Evolutionary conservation across 768 basidiomycete genomes (phyloP), one percentile per base, ranked within the genome.

Genomic region (Krasilnikovozyma curviuscula): DNA sequence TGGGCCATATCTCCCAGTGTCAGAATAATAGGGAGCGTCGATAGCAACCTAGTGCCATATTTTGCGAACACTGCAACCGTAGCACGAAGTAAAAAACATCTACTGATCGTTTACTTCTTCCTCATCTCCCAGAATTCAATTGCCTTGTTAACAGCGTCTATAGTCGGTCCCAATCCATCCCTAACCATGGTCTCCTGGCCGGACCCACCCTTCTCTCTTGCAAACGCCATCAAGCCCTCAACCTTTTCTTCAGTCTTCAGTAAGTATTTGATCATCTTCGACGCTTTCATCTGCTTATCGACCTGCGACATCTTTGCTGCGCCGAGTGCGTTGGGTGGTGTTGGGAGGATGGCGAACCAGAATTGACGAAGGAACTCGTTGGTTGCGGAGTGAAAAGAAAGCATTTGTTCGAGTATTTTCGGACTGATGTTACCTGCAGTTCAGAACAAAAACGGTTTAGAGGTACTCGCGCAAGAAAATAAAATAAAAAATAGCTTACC

Each of bases 291-390:
- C 1, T 74, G 71, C 55, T 79, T 76, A 59, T 91, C 83, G 0
- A 73, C 71, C 3, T 76, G 71, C 0, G 77, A 49, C 13, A 44
- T 46, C 13, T 33, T 77, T 2, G 74, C 67, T 0, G 66, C 55
- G 5, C 68, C 66, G 3, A 73, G 61, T 0, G 72, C 69, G 46
- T 72, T 50, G 14, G 63, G 55, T 1, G 63, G 57, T 6, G 80
- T 76, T 5, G 86, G 89, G 54, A 85, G 81, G 42, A 82, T 73
- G 2, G 85, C 74, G 2, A 78, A 73, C 88, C 89, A 97, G 62
- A 86, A 95, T 61, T 97, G 93, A 25, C 91, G 78, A 13, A 98
- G 70, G 62, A 97, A 93, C 61, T 98, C 93, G 58, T 85, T 88
- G 10, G 89, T 80, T 3, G 89, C 81, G 1, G 84, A 84, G 59